These are phyloP conservation scores for Cladosporium sp. DNA, from an alignment of 2,329 filamentous ascomycete species.

Conservation along the genomic window DNA sequence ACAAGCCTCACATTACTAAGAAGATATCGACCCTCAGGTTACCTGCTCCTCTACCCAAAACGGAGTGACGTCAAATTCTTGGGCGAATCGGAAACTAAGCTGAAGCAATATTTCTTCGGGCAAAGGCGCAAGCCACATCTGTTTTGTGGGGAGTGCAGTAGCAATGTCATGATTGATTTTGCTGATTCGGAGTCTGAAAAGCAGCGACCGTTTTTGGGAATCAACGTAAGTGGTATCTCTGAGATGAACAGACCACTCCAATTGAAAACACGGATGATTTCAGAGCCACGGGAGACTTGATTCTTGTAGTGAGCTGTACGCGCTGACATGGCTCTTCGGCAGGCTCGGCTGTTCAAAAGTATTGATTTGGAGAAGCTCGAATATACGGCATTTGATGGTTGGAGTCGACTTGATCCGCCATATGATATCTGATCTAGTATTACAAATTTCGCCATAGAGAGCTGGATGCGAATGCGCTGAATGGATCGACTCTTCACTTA, in stretches of 20 bases:
- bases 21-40: background rate
- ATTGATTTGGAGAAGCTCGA: background rate
- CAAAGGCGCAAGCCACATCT: slow-evolving; percentile 20
- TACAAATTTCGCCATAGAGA: too few relatives aligned
- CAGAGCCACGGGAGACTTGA: too few relatives aligned
- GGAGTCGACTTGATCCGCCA: background rate
- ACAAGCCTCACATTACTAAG: background rate
- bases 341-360: background rate
- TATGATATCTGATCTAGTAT: background rate
- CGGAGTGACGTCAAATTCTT: slow-evolving; percentile 20
- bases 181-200: slow-evolving; percentile 5
- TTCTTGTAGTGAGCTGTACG: background rate
- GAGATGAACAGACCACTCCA: too few relatives aligned
- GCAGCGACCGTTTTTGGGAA: slow-evolving; percentile 7
- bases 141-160: slow-evolving; percentile 25
- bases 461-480: too few relatives aligned
- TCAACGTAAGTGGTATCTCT: background rate
- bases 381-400: background rate
- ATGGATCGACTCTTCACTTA: too few relatives aligned
- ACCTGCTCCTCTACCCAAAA: background rate
- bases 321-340: background rate
- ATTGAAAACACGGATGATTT: too few relatives aligned
- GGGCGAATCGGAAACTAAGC: slow-evolving; percentile 13
- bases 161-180: slow-evolving; percentile 24
- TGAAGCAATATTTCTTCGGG: slow-evolving; percentile 20